Conservation (phyloP, 2,329 filamentous ascomycete species). For the Phyllosticta paracitricarpa region DNA sequence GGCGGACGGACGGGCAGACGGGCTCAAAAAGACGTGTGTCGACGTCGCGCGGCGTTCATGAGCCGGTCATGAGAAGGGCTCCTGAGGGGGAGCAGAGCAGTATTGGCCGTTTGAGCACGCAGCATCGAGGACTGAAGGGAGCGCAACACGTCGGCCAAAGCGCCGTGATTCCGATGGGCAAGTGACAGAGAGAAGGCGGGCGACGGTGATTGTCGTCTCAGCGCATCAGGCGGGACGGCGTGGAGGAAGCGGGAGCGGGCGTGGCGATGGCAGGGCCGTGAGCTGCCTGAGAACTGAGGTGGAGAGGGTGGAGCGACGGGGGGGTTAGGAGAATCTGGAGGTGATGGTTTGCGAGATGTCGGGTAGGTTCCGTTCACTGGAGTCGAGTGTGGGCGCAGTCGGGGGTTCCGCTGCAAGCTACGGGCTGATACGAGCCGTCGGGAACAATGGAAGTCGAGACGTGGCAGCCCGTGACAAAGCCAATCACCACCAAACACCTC, state of each 20-base stretch:
- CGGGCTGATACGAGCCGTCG: constrained; percentile 6
- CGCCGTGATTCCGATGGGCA: constrained; percentile 9
- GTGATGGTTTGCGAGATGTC: neutral
- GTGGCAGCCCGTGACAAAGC: neutral
- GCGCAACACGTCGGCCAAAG: constrained; percentile 1
- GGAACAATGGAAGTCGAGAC: neutral
- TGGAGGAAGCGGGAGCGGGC: neutral
- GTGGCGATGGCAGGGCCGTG: neutral
- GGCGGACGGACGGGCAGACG: neutral
- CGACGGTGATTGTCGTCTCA: neutral
- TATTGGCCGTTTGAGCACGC: neutral
- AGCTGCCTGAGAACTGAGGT: neutral
- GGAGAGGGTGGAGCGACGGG: neutral
- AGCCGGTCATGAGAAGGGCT: constrained; percentile 11
- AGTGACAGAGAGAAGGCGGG: neutral
- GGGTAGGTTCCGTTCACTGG: neutral
- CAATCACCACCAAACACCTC: neutral
- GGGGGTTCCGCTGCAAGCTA: constrained; percentile 6
- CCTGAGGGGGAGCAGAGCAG: constrained; percentile 4
- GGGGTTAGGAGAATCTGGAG: neutral
- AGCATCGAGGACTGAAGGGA: constrained; percentile 4
- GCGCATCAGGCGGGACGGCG: constrained; percentile 1
- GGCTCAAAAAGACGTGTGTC: neutral
- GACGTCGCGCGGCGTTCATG: constrained; percentile 3
- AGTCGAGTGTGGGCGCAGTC: constrained; percentile 2